These are phyloP conservation scores for Penicillium desertorum DNA, from an alignment of 495 filamentous ascomycete species.

Conservation along the genomic window DNA sequence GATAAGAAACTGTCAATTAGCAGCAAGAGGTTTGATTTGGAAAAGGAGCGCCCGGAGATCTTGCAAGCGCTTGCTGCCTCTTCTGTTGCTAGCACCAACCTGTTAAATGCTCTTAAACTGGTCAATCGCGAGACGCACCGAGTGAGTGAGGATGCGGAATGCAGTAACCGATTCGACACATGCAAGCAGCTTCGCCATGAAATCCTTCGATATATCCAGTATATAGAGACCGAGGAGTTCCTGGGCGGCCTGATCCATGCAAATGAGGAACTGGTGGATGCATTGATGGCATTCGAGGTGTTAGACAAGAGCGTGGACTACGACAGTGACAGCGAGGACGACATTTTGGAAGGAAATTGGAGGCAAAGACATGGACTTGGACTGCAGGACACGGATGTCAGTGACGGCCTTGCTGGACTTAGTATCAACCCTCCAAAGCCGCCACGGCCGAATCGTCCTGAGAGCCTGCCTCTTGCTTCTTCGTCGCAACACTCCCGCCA, in stretches of 20 bases:
- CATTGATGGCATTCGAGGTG: conserved; percentile 91
- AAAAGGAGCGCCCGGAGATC: conserved; percentile 83
- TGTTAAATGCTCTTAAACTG: conserved; percentile 82
- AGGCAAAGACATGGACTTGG: conserved; percentile 24
- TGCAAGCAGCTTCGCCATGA: conserved; percentile 83
- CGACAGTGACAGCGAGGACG: conserved; percentile 86
- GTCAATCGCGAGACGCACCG: conserved; percentile 89
- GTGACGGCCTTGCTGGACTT: conserved; percentile 43
- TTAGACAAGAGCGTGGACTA: conserved; percentile 94
- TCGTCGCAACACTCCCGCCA: conserved; percentile 27
- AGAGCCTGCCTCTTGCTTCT: conserved; percentile 32
- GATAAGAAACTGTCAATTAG: conserved; percentile 36
- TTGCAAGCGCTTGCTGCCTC: conserved; percentile 79
- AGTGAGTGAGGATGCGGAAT: conserved; percentile 79
- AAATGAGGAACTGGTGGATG: conserved; percentile 84
- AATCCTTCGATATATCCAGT: conserved; percentile 85
- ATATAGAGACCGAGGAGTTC: conserved; percentile 79
- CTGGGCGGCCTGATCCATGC: conserved; percentile 77
- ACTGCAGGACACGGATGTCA: conserved; percentile 30
- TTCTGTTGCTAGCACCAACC: conserved; percentile 84
- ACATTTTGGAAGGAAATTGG: conserved; percentile 41
- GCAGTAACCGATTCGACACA: conserved; percentile 73
- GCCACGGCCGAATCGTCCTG: conserved; percentile 38
- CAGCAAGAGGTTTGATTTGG: conserved; percentile 68
- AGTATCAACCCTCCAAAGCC: conserved; percentile 44